Evolutionary conservation across 345 rosid genomes (phyloP), one percentile per base, ranked within the genome.

Genomic region (Hibiscus syriacus): DNA sequence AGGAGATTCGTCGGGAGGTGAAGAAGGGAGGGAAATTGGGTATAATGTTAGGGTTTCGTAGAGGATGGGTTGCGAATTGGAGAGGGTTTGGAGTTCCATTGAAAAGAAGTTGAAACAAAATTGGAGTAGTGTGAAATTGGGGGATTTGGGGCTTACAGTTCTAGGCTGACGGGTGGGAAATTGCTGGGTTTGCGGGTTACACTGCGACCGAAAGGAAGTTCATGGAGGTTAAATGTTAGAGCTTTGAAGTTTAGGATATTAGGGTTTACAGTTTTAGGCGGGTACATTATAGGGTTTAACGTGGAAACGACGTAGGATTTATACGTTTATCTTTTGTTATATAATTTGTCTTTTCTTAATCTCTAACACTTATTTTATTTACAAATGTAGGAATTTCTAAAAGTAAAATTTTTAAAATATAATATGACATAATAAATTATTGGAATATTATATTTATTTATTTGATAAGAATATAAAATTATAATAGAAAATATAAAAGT

Each of bases 31-130:
- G 11, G 83, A 60, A 36, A 60, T 60, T 38, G 46, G 65, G 27
- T 23, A 6, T 19, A 30, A 10, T 6, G 63, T 17, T 58, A 60
- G 48, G 75, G 96, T 77, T 19, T 88, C 86, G 76, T 88, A 90
- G 27, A 88, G 71, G 30, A 76, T 72, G 77, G 55, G 45, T 16
- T 57, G 80, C 54, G 84, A 71, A 20, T 72, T 69, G 70, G 41
- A 55, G 14, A 62, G 77, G 9, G 80, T 64, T 22, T 75, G 71
- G 1, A n/a, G 48, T 38, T 60, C 65, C 65, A 60, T 60, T 36
- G 27, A 30, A 11, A 9, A 26, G 23, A 36, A 60, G 4, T 36
- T 38, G 0, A 6, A 56, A 6, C 1, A 4, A 36, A 11, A 36
- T 36, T 7, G 39, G 19, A 13, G 17, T 3, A 0, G 19, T 20